Base-by-base conservation (phyloP, 805 yeast species). In the Candida qinlingensis region DNA sequence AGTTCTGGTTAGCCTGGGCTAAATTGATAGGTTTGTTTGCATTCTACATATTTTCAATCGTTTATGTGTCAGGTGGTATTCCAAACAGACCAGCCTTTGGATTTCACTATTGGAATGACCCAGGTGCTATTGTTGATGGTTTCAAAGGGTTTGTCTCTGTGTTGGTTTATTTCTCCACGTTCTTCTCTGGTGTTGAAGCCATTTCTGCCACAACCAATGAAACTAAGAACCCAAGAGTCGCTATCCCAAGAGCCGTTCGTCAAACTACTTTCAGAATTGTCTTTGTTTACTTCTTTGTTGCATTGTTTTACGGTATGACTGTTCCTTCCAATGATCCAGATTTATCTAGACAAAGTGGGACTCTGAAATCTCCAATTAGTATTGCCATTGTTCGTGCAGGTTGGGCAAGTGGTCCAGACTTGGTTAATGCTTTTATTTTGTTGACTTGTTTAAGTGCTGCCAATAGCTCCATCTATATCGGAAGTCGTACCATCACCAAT, bases 171-270 rank as follows among this genome's bases (percentile, higher is more conserved):
- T 86, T 90, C 29, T 83, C 86, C 26, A 85, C 85, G 67, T 84
- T 90, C 38, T 85, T 76, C 64, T 88, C 83, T 67, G 91, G 91
- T 62, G 81, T 85, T 50, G 94, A 85, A 65, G 74, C 83, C 61
- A 81, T 83, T 35, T 89, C 89, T 61, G 74, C 84, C 35, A 75
- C 87, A 6, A 85, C 87, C 11, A 87, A 88, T 64, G 94, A 85
- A 65, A 74, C 85, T 39, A 73, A 75, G 34, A 81, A 81, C 61
- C 90, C 91, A 48, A 71, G 83, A 64, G 81, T 78, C 54, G 69
- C 87, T 29, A 83, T 85, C 49, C 90, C 91, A 46, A 74, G 77
- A 45, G 89, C 91, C 30, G 81, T 84, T 12, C 34, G 51, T 11
- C 47, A 44, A 39, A 48, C 51, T 12, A 48, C 45, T 1, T 48